Evolutionary conservation across 257 asterid genomes (phyloP).

Genomic region (Ophiorrhiza pumila): DNA sequence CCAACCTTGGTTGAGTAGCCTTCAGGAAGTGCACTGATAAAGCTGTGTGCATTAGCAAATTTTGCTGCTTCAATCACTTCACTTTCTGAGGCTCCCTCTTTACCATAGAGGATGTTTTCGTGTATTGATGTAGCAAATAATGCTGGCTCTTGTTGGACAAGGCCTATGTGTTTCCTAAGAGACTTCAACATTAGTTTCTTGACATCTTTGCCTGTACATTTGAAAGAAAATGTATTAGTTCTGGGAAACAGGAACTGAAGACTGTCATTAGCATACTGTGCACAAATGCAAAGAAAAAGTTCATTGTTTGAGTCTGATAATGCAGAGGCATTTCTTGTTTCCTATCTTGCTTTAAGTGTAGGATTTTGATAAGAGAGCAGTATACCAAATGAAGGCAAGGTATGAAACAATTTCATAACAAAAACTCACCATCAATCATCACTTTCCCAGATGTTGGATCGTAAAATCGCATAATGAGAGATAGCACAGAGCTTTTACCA

Average conservation of each 20-base stretch:
- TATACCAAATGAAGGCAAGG: neutral
- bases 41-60: conserved; percentile 81
- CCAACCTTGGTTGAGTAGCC: conserved; percentile 49
- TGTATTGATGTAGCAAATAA: conserved; percentile 88
- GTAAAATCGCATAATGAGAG: conserved; percentile 81
- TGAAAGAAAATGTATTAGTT: neutral
- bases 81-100: conserved; percentile 83
- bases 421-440: conserved; percentile 73
- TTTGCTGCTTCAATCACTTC: conserved; percentile 93
- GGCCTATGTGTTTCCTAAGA: conserved; percentile 74
- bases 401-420: neutral
- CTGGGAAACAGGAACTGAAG: neutral
- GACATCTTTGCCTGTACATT: conserved; percentile 73
- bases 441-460: conserved; percentile 83
- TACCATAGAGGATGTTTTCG: conserved; percentile 86
- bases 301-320: too few relatives aligned
- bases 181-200: conserved; percentile 80
- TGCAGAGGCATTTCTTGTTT: neutral
- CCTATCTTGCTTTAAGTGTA: neutral
- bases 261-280: neutral
- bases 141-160: conserved; percentile 98
- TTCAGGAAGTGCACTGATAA: conserved; percentile 79
- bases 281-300: too few relatives aligned
- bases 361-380: neutral
- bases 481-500: conserved; percentile 92